These are phyloP conservation scores for Circinella minor DNA, from an alignment of 371 early-diverging fungal genomes.

Conservation along the genomic window DNA sequence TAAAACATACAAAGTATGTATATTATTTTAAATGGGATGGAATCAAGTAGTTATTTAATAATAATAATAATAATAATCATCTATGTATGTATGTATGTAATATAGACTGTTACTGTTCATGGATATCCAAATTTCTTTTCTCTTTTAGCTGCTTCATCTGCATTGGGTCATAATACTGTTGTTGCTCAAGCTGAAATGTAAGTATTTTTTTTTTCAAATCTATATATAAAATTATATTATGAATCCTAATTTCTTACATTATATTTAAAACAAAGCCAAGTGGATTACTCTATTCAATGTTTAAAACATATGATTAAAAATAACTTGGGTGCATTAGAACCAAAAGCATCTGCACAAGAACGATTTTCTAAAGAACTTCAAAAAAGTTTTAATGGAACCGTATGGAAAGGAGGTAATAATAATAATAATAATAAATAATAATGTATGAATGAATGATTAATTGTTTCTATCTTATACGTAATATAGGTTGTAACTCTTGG, in stretches of 20 bases:
- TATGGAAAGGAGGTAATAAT: conserved; percentile 27
- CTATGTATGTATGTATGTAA: no score
- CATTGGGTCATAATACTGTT: conserved; percentile 38
- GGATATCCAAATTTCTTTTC: conserved; percentile 54
- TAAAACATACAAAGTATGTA: conserved; percentile 30
- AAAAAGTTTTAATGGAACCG: conserved; percentile 23
- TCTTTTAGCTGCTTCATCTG: conserved; percentile 50
- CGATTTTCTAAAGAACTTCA: conserved; percentile 22
- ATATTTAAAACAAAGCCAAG: conserved; percentile 22
- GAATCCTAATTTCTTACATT: no score
- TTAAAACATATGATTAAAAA: conserved; percentile 21
- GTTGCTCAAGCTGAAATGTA: conserved; percentile 40
- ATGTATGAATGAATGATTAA: no score
- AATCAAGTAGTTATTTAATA: no score
- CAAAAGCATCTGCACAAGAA: conserved; percentile 24
- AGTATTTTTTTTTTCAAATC: not conserved
- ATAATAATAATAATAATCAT: no score
- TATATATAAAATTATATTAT: no score
- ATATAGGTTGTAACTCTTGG: conserved; percentile 16
- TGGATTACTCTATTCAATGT: conserved; percentile 24
- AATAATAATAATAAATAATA: no score
- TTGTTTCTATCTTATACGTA: no score
- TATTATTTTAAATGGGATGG: no score
- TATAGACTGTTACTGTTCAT: conserved; percentile 26
- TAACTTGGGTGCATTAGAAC: conserved; percentile 25